Evolutionary conservation across 305 asterid species (phyloP).

Genomic region (Salvia sclarea): DNA sequence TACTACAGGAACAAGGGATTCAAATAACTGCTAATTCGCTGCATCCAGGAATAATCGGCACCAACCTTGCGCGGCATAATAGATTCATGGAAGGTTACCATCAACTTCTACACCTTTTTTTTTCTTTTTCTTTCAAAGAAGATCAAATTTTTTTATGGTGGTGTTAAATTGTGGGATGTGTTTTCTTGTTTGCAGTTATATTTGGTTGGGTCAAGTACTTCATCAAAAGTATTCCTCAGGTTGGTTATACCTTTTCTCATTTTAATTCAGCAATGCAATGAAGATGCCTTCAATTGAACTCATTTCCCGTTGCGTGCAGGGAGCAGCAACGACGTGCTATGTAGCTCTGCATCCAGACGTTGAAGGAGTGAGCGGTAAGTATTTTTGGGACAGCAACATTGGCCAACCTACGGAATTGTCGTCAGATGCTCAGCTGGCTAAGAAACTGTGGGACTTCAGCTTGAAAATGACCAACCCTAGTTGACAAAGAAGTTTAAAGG

Average conservation of each 20-base stretch:
- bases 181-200: conserved; percentile 44
- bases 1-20: conserved; percentile 76
- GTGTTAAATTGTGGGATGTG: not conserved
- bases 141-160: not conserved
- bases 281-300: not conserved
- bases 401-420: conserved; percentile 38
- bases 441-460: conserved; percentile 80
- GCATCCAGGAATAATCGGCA: conserved; percentile 84
- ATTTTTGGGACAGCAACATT: conserved; percentile 59
- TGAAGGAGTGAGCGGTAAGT: conserved; percentile 67
- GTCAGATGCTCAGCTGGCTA: conserved; percentile 59
- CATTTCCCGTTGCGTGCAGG: conserved; percentile 41
- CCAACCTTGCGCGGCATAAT: conserved; percentile 77
- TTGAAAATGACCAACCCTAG: conserved; percentile 41
- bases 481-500: too few relatives aligned
- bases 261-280: not conserved
- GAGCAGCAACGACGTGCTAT: conserved; percentile 83
- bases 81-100: conserved; percentile 50
- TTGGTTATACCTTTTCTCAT: conserved; percentile 29
- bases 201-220: conserved; percentile 55
- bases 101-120: not conserved
- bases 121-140: not conserved
- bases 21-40: conserved; percentile 85
- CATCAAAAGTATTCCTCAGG: conserved; percentile 73
- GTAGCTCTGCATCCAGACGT: conserved; percentile 84